Evolutionary conservation across 1,284 basidiomycete genomes (phyloP).

Genomic region (Ustilago tritici): DNA sequence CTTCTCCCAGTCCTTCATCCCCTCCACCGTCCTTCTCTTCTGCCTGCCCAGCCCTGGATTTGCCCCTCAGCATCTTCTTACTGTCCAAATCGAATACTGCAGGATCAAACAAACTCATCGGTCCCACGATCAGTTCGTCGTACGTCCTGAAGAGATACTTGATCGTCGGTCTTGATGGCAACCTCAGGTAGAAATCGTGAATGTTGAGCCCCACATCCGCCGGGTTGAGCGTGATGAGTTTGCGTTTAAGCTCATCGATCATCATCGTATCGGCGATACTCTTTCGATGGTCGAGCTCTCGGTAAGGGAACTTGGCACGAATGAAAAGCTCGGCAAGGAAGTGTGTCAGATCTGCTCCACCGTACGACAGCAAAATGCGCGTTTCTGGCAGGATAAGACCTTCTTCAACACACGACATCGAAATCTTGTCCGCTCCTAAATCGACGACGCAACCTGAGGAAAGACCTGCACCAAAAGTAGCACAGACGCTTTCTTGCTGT

Average conservation of each 20-base stretch:
- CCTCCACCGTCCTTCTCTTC: constrained; percentile 45
- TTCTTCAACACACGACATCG: constrained; percentile 94
- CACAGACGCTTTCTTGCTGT: constrained; percentile 80
- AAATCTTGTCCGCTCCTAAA: constrained; percentile 86
- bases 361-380: constrained; percentile 85
- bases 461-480: constrained; percentile 94
- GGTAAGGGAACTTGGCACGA: constrained; percentile 88
- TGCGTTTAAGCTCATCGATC: constrained; percentile 64
- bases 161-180: constrained; percentile 80
- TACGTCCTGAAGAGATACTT: constrained; percentile 93
- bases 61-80: constrained; percentile 72
- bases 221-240: constrained; percentile 65
- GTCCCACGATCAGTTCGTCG: constrained; percentile 94
- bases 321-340: constrained; percentile 85
- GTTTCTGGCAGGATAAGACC: constrained; percentile 89
- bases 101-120: constrained; percentile 92
- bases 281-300: constrained; percentile 75
- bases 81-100: constrained; percentile 87
- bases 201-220: constrained; percentile 66
- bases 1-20: constrained; percentile 56
- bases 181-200: constrained; percentile 81
- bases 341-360: constrained; percentile 91
- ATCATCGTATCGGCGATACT: constrained; percentile 60
- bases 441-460: constrained; percentile 95
- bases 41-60: constrained; percentile 10